Evolutionary conservation across 805 yeast species (phyloP).

Genomic region (Lachancea kluyveri): DNA sequence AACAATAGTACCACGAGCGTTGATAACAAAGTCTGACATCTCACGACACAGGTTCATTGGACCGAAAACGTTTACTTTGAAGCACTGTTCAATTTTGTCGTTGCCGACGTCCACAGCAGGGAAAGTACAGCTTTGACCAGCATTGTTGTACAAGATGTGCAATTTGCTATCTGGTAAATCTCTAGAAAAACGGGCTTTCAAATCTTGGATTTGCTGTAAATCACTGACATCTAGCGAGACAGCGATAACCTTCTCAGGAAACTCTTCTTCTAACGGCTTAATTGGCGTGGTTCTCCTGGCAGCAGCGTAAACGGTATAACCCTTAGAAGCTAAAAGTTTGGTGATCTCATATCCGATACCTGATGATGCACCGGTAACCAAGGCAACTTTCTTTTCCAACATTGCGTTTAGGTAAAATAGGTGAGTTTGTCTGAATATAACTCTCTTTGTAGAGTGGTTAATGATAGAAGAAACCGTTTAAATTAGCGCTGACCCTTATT

Average conservation of each 20-base stretch:
- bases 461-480: too few relatives aligned
- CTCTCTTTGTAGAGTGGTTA: too few relatives aligned
- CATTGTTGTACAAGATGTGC: constrained; percentile 66
- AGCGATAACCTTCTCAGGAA: constrained; percentile 35
- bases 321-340: constrained; percentile 41
- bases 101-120: constrained; percentile 65
- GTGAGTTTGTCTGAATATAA: too few relatives aligned
- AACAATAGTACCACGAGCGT: constrained; percentile 60
- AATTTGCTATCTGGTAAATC: constrained; percentile 42
- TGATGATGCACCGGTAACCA: constrained; percentile 55
- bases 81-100: constrained; percentile 43
- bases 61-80: constrained; percentile 64
- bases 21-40: constrained; percentile 47
- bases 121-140: constrained; percentile 67
- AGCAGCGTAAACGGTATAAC: constrained; percentile 62
- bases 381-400: constrained; percentile 34
- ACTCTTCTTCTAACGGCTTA: constrained; percentile 36
- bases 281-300: constrained; percentile 63
- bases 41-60: constrained; percentile 60
- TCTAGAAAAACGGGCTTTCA: constrained; percentile 36
- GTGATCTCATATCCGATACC: constrained; percentile 52
- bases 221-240: constrained; percentile 54
- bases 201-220: constrained; percentile 38
- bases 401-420: too few relatives aligned
- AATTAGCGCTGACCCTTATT: too few relatives aligned